Base-by-base conservation (phyloP, 2,329 filamentous ascomycete species). In the Exophiala calicioides region DNA sequence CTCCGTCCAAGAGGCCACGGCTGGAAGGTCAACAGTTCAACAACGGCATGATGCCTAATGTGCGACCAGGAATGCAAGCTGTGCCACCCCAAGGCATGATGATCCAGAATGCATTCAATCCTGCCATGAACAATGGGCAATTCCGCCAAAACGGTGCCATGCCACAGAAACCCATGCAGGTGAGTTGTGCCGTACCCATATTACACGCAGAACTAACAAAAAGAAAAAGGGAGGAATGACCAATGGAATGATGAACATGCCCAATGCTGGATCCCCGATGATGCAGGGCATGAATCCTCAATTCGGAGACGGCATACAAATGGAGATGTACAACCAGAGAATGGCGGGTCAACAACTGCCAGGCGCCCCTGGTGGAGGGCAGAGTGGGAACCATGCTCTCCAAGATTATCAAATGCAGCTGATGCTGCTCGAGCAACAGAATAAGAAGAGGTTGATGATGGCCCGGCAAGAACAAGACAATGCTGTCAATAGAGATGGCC, bases 1-100 rank as follows among this genome's bases (percentile, higher is more conserved):
- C 91, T 23, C 91, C 91, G 2, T 91, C 87, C 54, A 97, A 97
- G 74, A 81, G 90, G 62, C 88, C 84, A 47, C 86, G 90, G 47
- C 79, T 95, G 51, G 88, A 90, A 56, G 83, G 85, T 62, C 55
- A 58, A 47, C 77, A 78, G 7, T 89, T 88, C 69, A 88, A 88
- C 64, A 82, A 84, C 53, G 85, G 84, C 60, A 86, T 90, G 79
- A 85, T 86, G 71, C 81, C 82, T 44, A 88, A 88, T 68, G 86
- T 85, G 60, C 80, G 78, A 55, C 85, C 84, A 63, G 84, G 77
- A 63, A 88, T 91, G 77, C 83, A 81, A 48, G 81, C 50, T 21
- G 55, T 52, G 6, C 38, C 47, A 8, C 50, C 53, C 29, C 55
- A 58, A 32, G 48, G 47, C 55, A 64, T 70, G 58, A 65, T 73